Conservation (phyloP, 495 filamentous ascomycete species). For the Schizothecium vesticola region DNA sequence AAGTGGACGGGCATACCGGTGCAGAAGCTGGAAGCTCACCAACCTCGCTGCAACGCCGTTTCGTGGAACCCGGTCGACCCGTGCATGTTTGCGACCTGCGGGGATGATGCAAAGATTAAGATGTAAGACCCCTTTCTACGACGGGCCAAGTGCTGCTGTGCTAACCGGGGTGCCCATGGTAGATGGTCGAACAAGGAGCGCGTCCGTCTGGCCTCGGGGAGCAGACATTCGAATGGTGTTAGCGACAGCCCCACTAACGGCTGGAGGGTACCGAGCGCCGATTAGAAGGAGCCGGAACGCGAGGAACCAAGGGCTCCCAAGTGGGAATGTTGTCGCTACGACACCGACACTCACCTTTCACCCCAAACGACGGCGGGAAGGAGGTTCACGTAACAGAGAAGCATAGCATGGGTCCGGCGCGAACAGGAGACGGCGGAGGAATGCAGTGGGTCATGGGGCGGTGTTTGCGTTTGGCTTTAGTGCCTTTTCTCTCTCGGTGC, state of each 20-base stretch:
- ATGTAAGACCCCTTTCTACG: slow-evolving; percentile 55
- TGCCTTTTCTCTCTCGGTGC: no score
- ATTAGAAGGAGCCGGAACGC: not conserved
- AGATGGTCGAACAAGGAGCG: slow-evolving; percentile 29
- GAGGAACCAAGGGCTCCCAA: no score
- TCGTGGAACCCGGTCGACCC: slow-evolving; percentile 83
- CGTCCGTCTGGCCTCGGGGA: not conserved
- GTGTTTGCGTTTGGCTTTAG: not conserved
- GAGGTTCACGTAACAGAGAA: not conserved
- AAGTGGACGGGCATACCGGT: slow-evolving; percentile 72
- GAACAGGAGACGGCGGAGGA: not conserved
- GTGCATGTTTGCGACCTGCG: slow-evolving; percentile 83
- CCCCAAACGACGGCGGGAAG: no score
- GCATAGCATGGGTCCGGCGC: slow-evolving; percentile 8
- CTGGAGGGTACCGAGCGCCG: not conserved
- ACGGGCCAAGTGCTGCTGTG: not conserved
- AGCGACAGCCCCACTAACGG: slow-evolving; percentile 3
- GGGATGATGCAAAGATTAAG: slow-evolving; percentile 78
- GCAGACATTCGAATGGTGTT: not conserved
- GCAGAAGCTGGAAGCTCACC: slow-evolving; percentile 70
- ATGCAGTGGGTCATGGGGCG: not conserved
- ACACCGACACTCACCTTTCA: not conserved
- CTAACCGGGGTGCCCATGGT: not conserved
- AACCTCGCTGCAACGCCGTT: slow-evolving; percentile 77
- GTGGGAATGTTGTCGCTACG: not conserved